Percentiles rank a stretch among this genome's conserved stretches.
Evolutionary conservation across 208 protist species (phyloP).

Genomic region (Herpetomonas samuelpessoai): DNA sequence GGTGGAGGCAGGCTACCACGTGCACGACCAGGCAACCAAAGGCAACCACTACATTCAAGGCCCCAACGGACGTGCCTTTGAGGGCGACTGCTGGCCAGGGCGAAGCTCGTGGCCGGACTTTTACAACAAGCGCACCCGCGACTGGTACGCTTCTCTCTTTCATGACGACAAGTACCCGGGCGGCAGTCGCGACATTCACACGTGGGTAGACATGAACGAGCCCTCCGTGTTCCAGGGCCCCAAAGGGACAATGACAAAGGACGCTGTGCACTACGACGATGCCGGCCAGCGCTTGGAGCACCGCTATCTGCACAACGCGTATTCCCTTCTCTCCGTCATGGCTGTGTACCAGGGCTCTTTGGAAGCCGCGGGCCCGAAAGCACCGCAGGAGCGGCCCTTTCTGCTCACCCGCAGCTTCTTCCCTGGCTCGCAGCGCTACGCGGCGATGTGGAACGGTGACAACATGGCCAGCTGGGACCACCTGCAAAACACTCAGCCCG

Average conservation of each 20-base stretch:
- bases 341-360: conserved; percentile 89
- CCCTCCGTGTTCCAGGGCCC: conserved; percentile 97
- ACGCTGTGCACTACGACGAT: conserved; percentile 82
- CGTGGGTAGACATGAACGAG: conserved; percentile 99
- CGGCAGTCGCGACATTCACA: conserved; percentile 91
- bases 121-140: conserved; percentile 84
- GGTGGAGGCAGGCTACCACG: conserved; percentile 67
- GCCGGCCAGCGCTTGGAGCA: conserved; percentile 82
- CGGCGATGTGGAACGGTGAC: conserved; percentile 98
- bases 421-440: conserved; percentile 96
- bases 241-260: conserved; percentile 94
- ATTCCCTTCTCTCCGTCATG: conserved; percentile 91
- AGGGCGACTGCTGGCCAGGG: conserved; percentile 98
- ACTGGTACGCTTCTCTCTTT: conserved; percentile 94
- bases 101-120: conserved; percentile 94
- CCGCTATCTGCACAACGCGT: conserved; percentile 98
- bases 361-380: conserved; percentile 32
- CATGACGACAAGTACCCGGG: conserved; percentile 87
- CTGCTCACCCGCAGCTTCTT: conserved; percentile 99
- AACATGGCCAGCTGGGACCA: conserved; percentile 97
- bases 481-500: conserved; percentile 92
- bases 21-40: conserved; percentile 77
- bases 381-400: conserved; percentile 90
- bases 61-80: conserved; percentile 66
- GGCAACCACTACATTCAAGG: conserved; percentile 91